Conservation (phyloP, 257 asterid genomes). For the Salvia miltiorrhiza region DNA sequence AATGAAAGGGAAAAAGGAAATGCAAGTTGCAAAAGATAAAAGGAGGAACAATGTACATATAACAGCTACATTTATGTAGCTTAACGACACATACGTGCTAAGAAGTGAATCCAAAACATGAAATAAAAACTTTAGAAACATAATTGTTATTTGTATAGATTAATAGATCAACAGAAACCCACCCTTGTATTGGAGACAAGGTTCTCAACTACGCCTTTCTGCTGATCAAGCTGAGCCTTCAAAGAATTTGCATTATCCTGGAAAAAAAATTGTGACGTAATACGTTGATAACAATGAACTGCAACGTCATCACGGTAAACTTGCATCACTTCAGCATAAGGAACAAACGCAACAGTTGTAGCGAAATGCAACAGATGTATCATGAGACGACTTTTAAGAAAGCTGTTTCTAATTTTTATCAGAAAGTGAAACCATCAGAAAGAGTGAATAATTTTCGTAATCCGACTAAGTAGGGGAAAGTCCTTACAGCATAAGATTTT, state of each 20-base stretch:
- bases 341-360: neutral
- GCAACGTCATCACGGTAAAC: neutral
- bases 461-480: neutral
- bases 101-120: conserved; percentile 41
- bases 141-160: conserved; percentile 11
- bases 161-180: conserved; percentile 36
- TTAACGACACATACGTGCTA: neutral
- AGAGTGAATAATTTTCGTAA: neutral
- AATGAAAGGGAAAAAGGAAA: neutral
- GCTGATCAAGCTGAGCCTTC: conserved; percentile 89
- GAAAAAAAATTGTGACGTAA: neutral
- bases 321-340: conserved; percentile 11
- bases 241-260: conserved; percentile 92
- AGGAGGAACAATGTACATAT: neutral
- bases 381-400: neutral
- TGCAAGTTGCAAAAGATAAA: conserved; percentile 8
- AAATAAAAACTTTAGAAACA: conserved; percentile 31
- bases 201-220: conserved; percentile 75
- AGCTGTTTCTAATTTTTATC: conserved; percentile 9
- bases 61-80: conserved; percentile 12
- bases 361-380: conserved; percentile 12
- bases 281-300: neutral
- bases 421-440: conserved; percentile 8
- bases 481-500: conserved; percentile 81
- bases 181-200: conserved; percentile 93